Conservation (phyloP, 1,139 yeast genomes). For the Yamadazyma mexicana region DNA sequence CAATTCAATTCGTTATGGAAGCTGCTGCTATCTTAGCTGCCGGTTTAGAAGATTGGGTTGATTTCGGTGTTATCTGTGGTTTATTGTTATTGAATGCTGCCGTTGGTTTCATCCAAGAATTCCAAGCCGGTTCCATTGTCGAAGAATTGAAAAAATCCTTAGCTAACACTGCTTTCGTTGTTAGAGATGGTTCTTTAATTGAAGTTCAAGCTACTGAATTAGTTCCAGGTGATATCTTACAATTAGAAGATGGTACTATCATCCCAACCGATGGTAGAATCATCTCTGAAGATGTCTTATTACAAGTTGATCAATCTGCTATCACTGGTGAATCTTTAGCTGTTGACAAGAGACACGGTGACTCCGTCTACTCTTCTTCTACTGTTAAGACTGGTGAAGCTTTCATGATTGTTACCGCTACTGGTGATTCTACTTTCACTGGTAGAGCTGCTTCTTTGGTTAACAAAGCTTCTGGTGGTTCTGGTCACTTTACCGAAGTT, state of each 20-base stretch:
- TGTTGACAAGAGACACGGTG: slow-evolving; percentile 90
- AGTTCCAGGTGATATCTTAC: slow-evolving; percentile 92
- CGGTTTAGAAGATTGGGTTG: slow-evolving; percentile 99
- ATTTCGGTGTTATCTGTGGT: slow-evolving; percentile 96
- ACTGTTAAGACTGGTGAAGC: slow-evolving; percentile 98
- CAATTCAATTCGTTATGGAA: slow-evolving; percentile 99
- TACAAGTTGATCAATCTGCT: slow-evolving; percentile 97
- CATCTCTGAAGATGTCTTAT: slow-evolving; percentile 82
- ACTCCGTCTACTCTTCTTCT: slow-evolving; percentile 87
- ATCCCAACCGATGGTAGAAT: slow-evolving; percentile 96
- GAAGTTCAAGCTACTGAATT: slow-evolving; percentile 80
- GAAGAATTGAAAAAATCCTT: slow-evolving; percentile 91
- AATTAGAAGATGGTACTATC: slow-evolving; percentile 92
- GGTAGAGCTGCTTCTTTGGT: slow-evolving; percentile 98
- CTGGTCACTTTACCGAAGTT: slow-evolving; percentile 97
- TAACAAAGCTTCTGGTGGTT: slow-evolving; percentile 90
- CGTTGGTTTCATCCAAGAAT: slow-evolving; percentile 97
- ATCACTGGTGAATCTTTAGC: slow-evolving; percentile 98
- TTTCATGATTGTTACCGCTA: slow-evolving; percentile 91
- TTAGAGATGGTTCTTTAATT: slow-evolving; percentile 77
- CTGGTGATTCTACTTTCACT: slow-evolving; percentile 90
- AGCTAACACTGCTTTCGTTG: slow-evolving; percentile 83
- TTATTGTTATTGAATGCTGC: slow-evolving; percentile 83
- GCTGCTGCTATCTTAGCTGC: slow-evolving; percentile 97
- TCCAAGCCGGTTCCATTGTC: slow-evolving; percentile 95